phyloP scores from a whole-genome alignment of 345 rosid species.

The Fremontodendron californicum region DNA sequence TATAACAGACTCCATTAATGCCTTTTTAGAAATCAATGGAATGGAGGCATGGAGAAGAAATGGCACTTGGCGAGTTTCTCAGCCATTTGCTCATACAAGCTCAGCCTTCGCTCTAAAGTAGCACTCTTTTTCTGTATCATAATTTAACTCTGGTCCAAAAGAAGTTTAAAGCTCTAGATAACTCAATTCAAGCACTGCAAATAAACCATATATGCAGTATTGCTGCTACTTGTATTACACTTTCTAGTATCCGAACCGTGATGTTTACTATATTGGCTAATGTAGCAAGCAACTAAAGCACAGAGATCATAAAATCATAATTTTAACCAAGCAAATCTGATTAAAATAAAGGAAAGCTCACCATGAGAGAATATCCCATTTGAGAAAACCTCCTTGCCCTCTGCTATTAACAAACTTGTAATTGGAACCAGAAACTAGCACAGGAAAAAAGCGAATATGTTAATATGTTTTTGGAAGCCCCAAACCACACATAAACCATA shows the following conservation, averaged over 20 bases:
- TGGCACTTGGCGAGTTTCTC: neutral
- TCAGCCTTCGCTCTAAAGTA: too few species aligned
- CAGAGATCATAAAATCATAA: neutral
- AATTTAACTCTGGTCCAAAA: too few species aligned
- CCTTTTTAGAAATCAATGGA: neutral
- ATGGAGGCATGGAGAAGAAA: neutral
- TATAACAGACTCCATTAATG: neutral
- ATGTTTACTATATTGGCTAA: neutral
- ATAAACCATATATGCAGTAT: neutral
- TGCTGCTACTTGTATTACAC: neutral
- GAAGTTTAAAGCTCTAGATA: too few species aligned
- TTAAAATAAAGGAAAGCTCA: neutral
- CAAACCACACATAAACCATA: neutral
- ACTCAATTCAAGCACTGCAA: neutral
- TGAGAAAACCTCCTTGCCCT: conserved; percentile 22
- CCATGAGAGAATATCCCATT: conserved; percentile 8
- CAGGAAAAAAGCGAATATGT: neutral
- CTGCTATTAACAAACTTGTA: conserved; percentile 18
- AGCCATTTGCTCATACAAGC: neutral
- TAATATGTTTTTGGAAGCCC: neutral
- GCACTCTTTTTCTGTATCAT: too few species aligned
- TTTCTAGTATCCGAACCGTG: neutral
- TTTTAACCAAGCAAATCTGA: neutral
- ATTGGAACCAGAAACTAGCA: conserved; percentile 9
- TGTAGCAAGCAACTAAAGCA: neutral